A percentile compares a stretch with the other conserved stretches of the same genome.
Conservation (phyloP, 2,329 filamentous ascomycete species). For the Aspergillus sp. region DNA sequence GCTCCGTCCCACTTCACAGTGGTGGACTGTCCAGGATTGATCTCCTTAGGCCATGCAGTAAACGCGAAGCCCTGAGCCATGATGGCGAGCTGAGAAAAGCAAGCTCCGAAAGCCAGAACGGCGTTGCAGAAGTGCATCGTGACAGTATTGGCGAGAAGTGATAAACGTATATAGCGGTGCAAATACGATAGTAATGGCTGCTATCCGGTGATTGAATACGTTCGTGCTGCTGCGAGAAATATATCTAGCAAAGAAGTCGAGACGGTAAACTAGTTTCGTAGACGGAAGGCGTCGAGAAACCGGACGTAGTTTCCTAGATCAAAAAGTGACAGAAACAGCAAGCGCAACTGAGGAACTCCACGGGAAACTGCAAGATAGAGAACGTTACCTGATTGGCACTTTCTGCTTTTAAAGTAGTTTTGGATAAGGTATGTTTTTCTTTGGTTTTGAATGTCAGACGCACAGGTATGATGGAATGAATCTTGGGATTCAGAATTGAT, state of each 20-base stretch:
- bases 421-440: background rate
- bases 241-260: no score
- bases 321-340: background rate
- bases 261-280: background rate
- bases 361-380: background rate
- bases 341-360: background rate
- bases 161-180: background rate
- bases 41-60: constrained; percentile 44
- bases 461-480: no score
- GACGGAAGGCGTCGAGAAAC: background rate
- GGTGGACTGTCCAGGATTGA: constrained; percentile 44
- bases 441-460: no score
- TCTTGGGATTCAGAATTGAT: background rate
- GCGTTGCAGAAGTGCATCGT: constrained; percentile 48
- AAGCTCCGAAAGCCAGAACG: constrained; percentile 41
- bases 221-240: no score
- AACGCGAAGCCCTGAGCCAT: constrained; percentile 45
- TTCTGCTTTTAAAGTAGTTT: background rate
- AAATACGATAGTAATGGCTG: no score
- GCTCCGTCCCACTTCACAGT: constrained; percentile 45
- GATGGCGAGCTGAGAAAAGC: constrained; percentile 37
- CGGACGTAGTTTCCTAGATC: background rate
- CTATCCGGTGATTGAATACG: no score
- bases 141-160: constrained; percentile 1
- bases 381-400: background rate